Conservation (phyloP, 2,329 filamentous ascomycete species). For the Hirsutella rhossiliensis region DNA sequence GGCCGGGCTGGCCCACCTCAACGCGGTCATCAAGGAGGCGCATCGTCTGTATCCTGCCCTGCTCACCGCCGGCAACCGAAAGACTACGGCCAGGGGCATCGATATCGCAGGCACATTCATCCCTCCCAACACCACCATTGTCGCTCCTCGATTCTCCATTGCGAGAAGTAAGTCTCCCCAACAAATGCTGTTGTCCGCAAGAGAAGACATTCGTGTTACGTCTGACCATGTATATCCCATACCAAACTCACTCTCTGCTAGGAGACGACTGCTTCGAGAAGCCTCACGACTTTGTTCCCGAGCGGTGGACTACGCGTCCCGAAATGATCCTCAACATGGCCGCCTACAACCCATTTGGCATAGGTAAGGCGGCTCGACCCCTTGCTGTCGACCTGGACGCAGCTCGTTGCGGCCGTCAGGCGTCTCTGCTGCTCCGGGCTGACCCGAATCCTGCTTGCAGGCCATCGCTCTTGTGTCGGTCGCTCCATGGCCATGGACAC, state of each 20-base stretch:
- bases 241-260: not conserved
- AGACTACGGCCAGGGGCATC: conserved; percentile 8
- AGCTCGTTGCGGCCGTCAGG: no score
- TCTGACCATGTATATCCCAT: not conserved
- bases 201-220: no score
- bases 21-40: conserved; percentile 6
- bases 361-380: no score
- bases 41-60: conserved; percentile 11
- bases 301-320: conserved; percentile 21
- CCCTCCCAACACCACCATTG: conserved; percentile 7
- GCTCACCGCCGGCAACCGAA: conserved; percentile 7
- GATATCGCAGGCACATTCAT: conserved; percentile 7
- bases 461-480: no score
- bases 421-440: no score
- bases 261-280: conserved; percentile 16
- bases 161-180: conserved; percentile 20
- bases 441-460: no score
- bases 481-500: no score
- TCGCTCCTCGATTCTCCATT: conserved; percentile 10
- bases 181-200: no score
- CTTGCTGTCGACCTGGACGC: no score
- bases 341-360: conserved; percentile 20
- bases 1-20: no score
- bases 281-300: conserved; percentile 20
- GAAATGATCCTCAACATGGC: conserved; percentile 19